These are phyloP conservation scores for Gymnopilus dilepis DNA, from an alignment of 768 basidiomycete species.

Conservation along the genomic window DNA sequence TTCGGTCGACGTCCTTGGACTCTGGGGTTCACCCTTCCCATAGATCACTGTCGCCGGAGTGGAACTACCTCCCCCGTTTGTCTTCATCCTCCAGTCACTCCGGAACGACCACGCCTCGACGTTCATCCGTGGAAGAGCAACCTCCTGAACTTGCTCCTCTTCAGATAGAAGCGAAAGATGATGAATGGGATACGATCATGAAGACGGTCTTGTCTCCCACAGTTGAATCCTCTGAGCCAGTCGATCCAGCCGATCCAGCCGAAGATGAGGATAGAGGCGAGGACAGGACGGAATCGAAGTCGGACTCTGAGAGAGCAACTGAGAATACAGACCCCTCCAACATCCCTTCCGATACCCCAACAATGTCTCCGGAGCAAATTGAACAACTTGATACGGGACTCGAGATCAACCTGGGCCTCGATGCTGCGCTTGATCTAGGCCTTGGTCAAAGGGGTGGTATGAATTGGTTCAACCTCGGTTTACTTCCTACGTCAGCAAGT, in stretches of 20 bases:
- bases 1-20: slow-evolving; percentile 47
- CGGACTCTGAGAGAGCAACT: slow-evolving; percentile 5
- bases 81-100: slow-evolving; percentile 27
- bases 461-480: slow-evolving; percentile 45
- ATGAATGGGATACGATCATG: slow-evolving; percentile 49
- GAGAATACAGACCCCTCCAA: slow-evolving; percentile 8
- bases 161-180: slow-evolving; percentile 37
- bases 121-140: slow-evolving; percentile 26
- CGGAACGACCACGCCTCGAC: slow-evolving; percentile 14
- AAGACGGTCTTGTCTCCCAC: slow-evolving; percentile 40
- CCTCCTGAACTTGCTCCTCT: slow-evolving; percentile 39
- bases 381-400: slow-evolving; percentile 39
- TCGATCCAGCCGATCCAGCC: too few species aligned
- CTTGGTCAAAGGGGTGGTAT: slow-evolving; percentile 41
- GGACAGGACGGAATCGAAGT: neutral
- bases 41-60: slow-evolving; percentile 40
- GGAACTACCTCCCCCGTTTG: slow-evolving; percentile 40
- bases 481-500: slow-evolving; percentile 37
- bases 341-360: slow-evolving; percentile 20
- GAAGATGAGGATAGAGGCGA: slow-evolving; percentile 21
- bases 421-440: slow-evolving; percentile 45
- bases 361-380: slow-evolving; percentile 43
- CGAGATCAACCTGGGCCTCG: slow-evolving; percentile 43
- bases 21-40: slow-evolving; percentile 33
- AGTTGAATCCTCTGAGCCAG: slow-evolving; percentile 18